Percentiles rank a stretch among this genome's conserved stretches.
Conservation (phyloP, 2,329 filamentous ascomycete genomes). For the Phyllosticta citribraziliensis region DNA sequence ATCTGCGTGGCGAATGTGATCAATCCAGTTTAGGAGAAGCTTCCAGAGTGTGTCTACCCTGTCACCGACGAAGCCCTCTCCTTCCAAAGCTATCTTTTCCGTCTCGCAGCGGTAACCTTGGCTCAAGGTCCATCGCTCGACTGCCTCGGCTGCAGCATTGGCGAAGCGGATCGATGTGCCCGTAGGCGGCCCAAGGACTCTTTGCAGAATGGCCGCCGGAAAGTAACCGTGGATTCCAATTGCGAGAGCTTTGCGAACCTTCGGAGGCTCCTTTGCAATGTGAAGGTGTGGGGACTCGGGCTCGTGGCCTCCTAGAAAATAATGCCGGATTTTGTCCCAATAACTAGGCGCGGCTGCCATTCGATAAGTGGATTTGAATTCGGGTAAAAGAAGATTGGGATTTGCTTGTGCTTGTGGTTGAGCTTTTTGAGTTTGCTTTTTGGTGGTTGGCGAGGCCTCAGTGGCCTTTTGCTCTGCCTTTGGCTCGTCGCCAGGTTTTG, state of each 20-base stretch:
- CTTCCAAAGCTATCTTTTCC: conserved; percentile 88
- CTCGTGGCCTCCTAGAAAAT: conserved; percentile 35
- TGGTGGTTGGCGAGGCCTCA: conserved; percentile 18
- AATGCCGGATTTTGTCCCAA: conserved; percentile 33
- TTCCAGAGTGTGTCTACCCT: conserved; percentile 91
- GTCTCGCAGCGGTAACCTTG: conserved; percentile 71
- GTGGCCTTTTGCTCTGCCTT: conserved; percentile 18
- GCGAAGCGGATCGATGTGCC: conserved; percentile 92
- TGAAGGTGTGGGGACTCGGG: conserved; percentile 58
- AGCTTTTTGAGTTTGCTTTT: conserved; percentile 14
- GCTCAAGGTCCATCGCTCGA: conserved; percentile 69
- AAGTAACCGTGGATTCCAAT: conserved; percentile 95
- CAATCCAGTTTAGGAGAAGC: conserved; percentile 86
- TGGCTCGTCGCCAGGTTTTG: conserved; percentile 6
- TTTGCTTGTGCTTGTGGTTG: conserved; percentile 26
- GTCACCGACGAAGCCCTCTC: conserved; percentile 84
- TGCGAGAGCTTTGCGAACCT: conserved; percentile 75
- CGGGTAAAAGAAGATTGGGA: conserved; percentile 59
- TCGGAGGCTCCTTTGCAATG: conserved; percentile 56
- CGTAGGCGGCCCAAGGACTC: conserved; percentile 86
- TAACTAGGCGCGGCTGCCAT: conserved; percentile 35
- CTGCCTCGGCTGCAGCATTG: conserved; percentile 72
- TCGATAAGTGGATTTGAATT: conserved; percentile 58
- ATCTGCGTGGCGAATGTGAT: conserved; percentile 77
- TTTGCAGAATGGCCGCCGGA: conserved; percentile 75